A percentile compares a stretch with the other conserved stretches of the same genome.
Conservation (phyloP, 83 land plant species). For the Picea abies region DNA sequence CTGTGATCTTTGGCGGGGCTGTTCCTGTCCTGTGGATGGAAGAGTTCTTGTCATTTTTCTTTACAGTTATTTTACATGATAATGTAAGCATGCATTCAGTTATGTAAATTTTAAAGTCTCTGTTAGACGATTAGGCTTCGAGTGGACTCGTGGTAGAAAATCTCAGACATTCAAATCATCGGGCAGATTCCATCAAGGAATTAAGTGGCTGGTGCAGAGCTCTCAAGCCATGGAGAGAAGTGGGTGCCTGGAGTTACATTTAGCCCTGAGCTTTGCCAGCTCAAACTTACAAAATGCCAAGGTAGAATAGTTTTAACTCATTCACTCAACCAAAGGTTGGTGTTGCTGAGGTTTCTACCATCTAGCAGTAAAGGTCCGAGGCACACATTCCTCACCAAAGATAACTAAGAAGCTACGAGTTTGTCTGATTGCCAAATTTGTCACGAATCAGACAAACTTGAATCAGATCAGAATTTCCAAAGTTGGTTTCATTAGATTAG, state of each 20-base stretch:
- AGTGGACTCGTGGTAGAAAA: not conserved
- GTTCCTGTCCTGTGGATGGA: no score
- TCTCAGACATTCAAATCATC: not conserved
- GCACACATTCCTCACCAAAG: not conserved
- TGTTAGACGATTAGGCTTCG: not conserved
- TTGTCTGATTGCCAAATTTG: not conserved
- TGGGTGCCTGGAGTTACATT: no score
- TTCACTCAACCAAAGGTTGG: not conserved
- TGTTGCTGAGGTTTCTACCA: not conserved
- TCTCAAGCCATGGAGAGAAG: no score
- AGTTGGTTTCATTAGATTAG: not conserved
- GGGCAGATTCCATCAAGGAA: not conserved
- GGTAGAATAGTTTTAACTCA: not conserved
- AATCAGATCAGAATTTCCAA: not conserved
- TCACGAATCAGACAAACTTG: not conserved
- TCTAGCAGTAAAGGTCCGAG: not conserved
- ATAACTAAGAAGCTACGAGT: not conserved
- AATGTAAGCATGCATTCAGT: not conserved
- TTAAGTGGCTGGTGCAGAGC: no score
- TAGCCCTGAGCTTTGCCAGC: no score
- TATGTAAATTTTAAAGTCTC: not conserved
- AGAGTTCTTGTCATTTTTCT: not conserved
- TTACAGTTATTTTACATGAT: not conserved
- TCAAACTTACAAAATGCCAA: no score
- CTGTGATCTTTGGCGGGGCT: not conserved